Conservation (phyloP, 257 asterid genomes). For the Gardenia jasminoides region DNA sequence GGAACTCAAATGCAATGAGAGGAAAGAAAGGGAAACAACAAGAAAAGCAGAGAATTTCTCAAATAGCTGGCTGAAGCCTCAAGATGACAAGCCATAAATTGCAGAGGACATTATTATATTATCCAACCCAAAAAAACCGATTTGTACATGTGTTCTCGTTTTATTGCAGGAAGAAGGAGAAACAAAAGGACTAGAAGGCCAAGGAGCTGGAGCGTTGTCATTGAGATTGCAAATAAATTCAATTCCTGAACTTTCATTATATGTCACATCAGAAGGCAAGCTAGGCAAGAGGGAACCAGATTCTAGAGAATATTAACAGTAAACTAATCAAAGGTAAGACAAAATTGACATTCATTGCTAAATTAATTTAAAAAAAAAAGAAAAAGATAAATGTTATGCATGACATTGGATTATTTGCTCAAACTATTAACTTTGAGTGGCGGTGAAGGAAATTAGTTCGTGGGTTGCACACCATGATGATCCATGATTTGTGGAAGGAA, state of each 20-base stretch:
- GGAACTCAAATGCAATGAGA: no score
- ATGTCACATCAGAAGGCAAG: conserved; percentile 25
- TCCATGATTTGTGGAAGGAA: neutral
- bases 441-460: neutral
- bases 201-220: conserved; percentile 29
- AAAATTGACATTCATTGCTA: no score
- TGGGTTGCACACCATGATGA: neutral
- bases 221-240: conserved; percentile 36
- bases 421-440: conserved; percentile 30
- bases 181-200: conserved; percentile 17
- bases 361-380: no score
- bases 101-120: neutral
- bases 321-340: no score
- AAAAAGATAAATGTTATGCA: neutral
- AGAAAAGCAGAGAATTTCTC: no score
- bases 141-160: neutral
- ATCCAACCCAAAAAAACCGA: neutral
- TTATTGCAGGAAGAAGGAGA: no score
- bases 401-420: no score
- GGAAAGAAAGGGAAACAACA: no score
- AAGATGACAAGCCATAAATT: neutral
- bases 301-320: neutral
- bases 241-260: conserved; percentile 19
- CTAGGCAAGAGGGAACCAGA: conserved; percentile 36
- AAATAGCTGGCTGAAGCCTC: no score